Conservation (phyloP, 2,329 filamentous ascomycete genomes). For the Mariannaea sp. region DNA sequence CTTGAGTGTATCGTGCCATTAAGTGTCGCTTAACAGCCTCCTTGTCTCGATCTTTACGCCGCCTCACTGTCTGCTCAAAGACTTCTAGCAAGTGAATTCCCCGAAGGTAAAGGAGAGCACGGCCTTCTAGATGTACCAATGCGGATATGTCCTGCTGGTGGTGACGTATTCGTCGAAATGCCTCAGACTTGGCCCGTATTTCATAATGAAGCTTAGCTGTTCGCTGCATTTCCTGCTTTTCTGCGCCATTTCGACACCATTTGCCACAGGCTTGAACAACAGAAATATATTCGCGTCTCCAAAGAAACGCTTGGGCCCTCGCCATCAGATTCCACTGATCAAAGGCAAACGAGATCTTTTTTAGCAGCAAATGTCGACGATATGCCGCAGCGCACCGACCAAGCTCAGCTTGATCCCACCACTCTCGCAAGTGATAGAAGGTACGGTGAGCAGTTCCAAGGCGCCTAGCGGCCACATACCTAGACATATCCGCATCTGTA, state of each 20-base stretch:
- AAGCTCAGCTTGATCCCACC: conserved; percentile 40
- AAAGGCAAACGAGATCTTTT: conserved; percentile 33
- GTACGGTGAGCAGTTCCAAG: conserved; percentile 31
- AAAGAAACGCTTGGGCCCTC: conserved; percentile 42
- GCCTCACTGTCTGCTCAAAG: conserved; percentile 35
- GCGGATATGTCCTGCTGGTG: conserved; percentile 19
- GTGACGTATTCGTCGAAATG: conserved; percentile 21
- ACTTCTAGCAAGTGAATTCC: conserved; percentile 37
- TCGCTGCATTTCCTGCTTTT: conserved; percentile 27
- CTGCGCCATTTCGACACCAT: conserved; percentile 37
- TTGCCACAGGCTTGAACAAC: conserved; percentile 35
- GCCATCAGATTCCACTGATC: conserved; percentile 42
- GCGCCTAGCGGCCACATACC: conserved; percentile 19
- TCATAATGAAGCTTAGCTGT: conserved; percentile 26
- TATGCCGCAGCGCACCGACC: conserved; percentile 34
- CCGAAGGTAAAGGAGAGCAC: conserved; percentile 41
- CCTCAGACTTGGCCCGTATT: conserved; percentile 20
- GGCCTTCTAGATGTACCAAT: conserved; percentile 28
- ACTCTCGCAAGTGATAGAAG: conserved; percentile 36
- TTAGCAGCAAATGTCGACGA: conserved; percentile 24
- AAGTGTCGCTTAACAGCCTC: conserved; percentile 40
- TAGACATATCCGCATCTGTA: conserved; percentile 11
- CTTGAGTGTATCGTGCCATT: conserved; percentile 44
- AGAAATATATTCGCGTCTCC: conserved; percentile 41
- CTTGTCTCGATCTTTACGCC: conserved; percentile 37